Conservation (phyloP, 2,329 filamentous ascomycete genomes). For the Cladosporium sp. region DNA sequence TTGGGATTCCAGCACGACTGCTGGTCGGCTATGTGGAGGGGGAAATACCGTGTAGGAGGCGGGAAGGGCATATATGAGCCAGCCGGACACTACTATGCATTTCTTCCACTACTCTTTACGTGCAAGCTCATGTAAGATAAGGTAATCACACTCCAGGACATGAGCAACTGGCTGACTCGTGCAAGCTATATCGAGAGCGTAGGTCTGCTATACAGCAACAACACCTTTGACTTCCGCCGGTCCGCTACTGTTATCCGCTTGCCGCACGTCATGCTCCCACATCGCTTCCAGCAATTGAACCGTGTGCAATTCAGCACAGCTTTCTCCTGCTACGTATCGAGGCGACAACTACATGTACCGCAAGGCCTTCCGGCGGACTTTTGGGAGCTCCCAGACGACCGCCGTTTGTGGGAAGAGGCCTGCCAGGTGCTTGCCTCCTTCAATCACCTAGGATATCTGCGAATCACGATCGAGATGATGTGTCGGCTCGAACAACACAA, state of each 20-base stretch:
- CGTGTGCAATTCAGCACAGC: constrained; percentile 10
- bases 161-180: not conserved
- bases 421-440: constrained; percentile 10
- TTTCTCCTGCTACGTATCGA: constrained; percentile 5
- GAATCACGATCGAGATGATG: constrained; percentile 4
- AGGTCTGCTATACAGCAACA: constrained; percentile 7
- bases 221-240: constrained; percentile 10
- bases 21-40: constrained; percentile 9
- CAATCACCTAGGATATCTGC: constrained; percentile 3
- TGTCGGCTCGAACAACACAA: not conserved
- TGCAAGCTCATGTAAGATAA: constrained; percentile 12
- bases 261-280: constrained; percentile 9
- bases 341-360: not conserved
- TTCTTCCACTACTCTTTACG: constrained; percentile 9
- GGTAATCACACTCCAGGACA: constrained; percentile 2
- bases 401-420: constrained; percentile 3
- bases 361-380: constrained; percentile 10
- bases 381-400: constrained; percentile 10
- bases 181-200: constrained; percentile 11
- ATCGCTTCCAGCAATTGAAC: constrained; percentile 11
- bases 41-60: not conserved
- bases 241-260: constrained; percentile 10
- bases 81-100: not conserved
- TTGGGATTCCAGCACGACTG: constrained; percentile 11
- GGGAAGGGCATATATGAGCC: constrained; percentile 1